These are phyloP conservation scores for Carpinus fangiana DNA, from an alignment of 306 rosid genomes.

Conservation along the genomic window DNA sequence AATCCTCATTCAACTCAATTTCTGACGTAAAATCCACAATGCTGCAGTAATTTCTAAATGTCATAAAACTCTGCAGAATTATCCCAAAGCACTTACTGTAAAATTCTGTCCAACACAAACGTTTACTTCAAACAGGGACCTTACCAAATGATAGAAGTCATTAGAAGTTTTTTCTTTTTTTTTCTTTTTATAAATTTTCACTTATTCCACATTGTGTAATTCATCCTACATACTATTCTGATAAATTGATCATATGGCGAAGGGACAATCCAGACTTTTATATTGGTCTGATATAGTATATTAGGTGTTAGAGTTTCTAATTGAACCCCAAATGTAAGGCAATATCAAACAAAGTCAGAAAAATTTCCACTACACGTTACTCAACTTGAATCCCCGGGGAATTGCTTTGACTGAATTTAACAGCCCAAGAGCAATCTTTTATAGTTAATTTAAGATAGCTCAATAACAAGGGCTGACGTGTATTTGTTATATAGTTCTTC, in stretches of 20 bases:
- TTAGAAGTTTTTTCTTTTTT: background rate
- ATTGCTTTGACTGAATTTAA: background rate
- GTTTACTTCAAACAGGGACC: background rate
- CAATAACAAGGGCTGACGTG: background rate
- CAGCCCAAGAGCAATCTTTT: background rate
- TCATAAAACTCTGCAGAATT: background rate
- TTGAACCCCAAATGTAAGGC: background rate
- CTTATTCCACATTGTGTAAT: background rate
- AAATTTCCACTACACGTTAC: background rate
- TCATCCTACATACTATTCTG: background rate
- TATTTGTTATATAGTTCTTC: background rate
- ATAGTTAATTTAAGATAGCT: background rate
- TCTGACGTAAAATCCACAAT: background rate
- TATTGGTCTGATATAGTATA: background rate
- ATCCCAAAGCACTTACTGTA: background rate
- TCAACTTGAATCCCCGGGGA: background rate
- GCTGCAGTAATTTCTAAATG: background rate
- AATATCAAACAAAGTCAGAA: background rate
- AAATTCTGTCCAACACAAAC: background rate
- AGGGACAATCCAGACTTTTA: background rate
- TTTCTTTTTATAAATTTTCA: background rate
- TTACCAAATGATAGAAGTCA: background rate
- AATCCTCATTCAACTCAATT: constrained; percentile 6
- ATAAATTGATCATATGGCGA: background rate
- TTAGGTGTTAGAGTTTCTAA: background rate